Base-by-base conservation (phyloP, 495 filamentous ascomycete species). In the Tuber microsphaerosporum region DNA sequence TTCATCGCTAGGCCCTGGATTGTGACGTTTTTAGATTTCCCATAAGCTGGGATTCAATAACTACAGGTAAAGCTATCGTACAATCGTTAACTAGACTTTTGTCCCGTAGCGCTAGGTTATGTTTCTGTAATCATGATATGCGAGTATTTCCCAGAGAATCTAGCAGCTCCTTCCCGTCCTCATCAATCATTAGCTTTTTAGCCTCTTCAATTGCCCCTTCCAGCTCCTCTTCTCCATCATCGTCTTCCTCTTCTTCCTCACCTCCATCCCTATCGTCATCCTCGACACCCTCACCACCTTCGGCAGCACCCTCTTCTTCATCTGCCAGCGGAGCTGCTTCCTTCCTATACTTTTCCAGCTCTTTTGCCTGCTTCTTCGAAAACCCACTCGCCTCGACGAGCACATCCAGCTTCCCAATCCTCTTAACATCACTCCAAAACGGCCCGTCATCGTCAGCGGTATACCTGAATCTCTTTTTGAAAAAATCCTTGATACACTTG, bases 371-470 rank as follows among this genome's bases (percentile, higher is more conserved):
- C 87, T 97, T 98, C 85, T 90, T 94, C 22, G 93, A 96, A 84
- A 97, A 97, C 0, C 96, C 96, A 0, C 93, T 94, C 0, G 96
- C 96, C 82, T 96, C 92, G 7, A 96, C 93, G 46, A 92, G 90
- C 43, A 95, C 89, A 85, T 99, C 95, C 68, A 97, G 81, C 75
- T 93, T 87, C 75, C 88, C 90, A 4, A 87, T 87, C 83, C 92
- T 94, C 84, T 89, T 91, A 26, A 93, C 92, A 73, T 97, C 93
- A 19, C 85, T 85, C 82, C 93, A 97, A 80, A 91, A 92, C 1
- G 96, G 96, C 0, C 96, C 96, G 0, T 90, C 90, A 75, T 91
- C 88, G 46, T 94, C 92, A 84, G 89, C 90, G 7, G 88, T 89
- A 82, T 97, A 99, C 78, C 92, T 90, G 85, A 97, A 99, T 73